phyloP scores from a whole-genome alignment of 768 basidiomycete genomes.

The Lactarius sanguifluus region DNA sequence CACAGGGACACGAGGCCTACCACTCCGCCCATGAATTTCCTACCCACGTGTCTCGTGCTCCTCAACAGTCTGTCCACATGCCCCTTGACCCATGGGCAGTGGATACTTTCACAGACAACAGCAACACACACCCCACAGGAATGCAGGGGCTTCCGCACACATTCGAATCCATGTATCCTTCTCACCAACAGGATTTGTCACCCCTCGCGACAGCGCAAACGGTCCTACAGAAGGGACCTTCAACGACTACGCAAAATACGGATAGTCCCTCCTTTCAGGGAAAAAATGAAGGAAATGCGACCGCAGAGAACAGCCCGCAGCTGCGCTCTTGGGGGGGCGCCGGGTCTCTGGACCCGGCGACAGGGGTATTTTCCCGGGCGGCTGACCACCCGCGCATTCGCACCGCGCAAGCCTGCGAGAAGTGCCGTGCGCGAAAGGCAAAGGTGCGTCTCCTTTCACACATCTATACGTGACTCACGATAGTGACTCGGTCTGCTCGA shows the following conservation, averaged over 20 bases:
- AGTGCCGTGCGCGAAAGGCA: conserved; percentile 69
- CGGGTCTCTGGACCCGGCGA: conserved; percentile 61
- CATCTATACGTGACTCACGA: not conserved
- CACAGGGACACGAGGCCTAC: conserved; percentile 10
- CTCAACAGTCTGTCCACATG: not conserved
- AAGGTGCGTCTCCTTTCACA: conserved; percentile 49
- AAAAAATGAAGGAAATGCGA: not conserved
- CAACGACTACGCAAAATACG: not conserved
- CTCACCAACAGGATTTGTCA: conserved; percentile 1
- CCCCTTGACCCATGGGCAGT: not conserved
- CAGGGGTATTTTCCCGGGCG: conserved; percentile 64
- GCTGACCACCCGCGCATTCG: conserved; percentile 64
- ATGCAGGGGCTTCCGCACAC: not conserved
- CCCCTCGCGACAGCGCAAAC: not conserved
- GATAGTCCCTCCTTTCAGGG: not conserved
- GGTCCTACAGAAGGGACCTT: conserved; percentile 3
- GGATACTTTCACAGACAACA: not conserved
- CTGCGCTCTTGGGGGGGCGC: conserved; percentile 33
- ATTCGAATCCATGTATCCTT: not conserved
- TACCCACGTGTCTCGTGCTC: conserved; percentile 3
- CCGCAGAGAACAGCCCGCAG: not conserved
- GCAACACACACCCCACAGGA: not conserved
- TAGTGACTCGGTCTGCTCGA: not conserved
- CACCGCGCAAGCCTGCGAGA: conserved; percentile 74
- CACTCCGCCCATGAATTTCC: conserved; percentile 2